A percentile compares a stretch with the other conserved stretches of the same genome.
Evolutionary conservation across 1,284 basidiomycete genomes (phyloP).

Genomic region (Psilocybe mexicana): DNA sequence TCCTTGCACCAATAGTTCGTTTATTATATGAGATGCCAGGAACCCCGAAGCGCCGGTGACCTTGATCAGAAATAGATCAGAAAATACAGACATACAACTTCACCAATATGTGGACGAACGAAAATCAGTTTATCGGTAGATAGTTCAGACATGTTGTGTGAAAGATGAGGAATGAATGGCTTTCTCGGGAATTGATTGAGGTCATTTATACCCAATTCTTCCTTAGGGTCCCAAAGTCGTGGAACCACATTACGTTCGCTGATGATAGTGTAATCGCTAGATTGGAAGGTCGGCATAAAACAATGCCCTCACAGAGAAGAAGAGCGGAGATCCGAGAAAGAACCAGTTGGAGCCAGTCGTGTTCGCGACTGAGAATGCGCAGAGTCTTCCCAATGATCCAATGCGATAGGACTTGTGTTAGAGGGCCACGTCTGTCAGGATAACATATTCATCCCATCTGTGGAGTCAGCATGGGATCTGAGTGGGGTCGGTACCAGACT

Average conservation of each 20-base stretch:
- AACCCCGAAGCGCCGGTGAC: conserved; percentile 31
- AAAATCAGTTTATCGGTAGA: conserved; percentile 1
- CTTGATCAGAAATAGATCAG: conserved; percentile 7
- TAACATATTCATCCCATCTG: neutral
- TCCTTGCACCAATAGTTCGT: conserved; percentile 20
- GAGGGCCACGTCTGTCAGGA: neutral
- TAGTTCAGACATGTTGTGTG: neutral
- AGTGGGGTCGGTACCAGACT: neutral
- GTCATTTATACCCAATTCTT: too few relatives aligned
- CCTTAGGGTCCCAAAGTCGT: too few relatives aligned
- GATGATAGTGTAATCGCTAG: too few relatives aligned
- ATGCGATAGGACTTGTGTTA: too few relatives aligned
- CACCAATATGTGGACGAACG: neutral
- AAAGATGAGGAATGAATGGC: neutral
- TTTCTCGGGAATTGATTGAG: too few relatives aligned
- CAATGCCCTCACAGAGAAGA: too few relatives aligned
- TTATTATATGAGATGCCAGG: conserved; percentile 22
- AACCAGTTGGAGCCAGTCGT: too few relatives aligned
- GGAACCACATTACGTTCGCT: too few relatives aligned
- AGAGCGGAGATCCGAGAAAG: too few relatives aligned
- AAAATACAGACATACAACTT: neutral
- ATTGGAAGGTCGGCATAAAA: too few relatives aligned
- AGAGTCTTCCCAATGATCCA: too few relatives aligned
- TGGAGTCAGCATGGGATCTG: neutral
- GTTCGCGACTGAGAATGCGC: too few relatives aligned